Evolutionary conservation across 1,284 basidiomycete species (phyloP).

Genomic region (Ustilago tritici): DNA sequence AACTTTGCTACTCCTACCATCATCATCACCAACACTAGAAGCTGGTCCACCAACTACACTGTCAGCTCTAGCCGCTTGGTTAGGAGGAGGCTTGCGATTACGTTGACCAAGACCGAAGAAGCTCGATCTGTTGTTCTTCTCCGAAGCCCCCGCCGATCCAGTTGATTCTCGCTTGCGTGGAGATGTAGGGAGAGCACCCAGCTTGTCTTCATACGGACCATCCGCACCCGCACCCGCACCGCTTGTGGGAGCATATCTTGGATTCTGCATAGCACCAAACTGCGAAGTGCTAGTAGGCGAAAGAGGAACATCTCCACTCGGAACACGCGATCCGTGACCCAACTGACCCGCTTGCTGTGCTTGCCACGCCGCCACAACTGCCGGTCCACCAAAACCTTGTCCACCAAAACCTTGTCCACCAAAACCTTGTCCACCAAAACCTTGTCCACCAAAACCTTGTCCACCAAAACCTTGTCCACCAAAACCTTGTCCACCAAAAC

Average conservation of each 20-base stretch:
- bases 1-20: constrained; percentile 44
- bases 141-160: constrained; percentile 26
- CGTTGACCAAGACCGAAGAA: constrained; percentile 60
- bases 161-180: constrained; percentile 58
- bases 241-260: constrained; percentile 26
- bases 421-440: constrained; percentile 26
- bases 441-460: constrained; percentile 23
- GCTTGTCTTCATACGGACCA: constrained; percentile 37
- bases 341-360: constrained; percentile 55
- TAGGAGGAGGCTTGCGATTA: constrained; percentile 57
- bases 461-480: constrained; percentile 21
- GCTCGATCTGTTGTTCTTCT: constrained; percentile 54
- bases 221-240: constrained; percentile 6
- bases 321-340: constrained; percentile 21
- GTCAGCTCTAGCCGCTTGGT: constrained; percentile 7
- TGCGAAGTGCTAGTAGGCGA: constrained; percentile 29
- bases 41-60: constrained; percentile 20
- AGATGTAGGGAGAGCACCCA: constrained; percentile 47
- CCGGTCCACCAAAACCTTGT: constrained; percentile 36
- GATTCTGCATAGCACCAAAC: constrained; percentile 23
- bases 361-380: constrained; percentile 51
- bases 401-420: constrained; percentile 22
- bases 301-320: constrained; percentile 38
- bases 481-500: constrained; percentile 25
- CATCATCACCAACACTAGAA: constrained; percentile 26